phyloP scores from a whole-genome alignment of 352 stramenopile species.

The Globisporangium spinosum region DNA sequence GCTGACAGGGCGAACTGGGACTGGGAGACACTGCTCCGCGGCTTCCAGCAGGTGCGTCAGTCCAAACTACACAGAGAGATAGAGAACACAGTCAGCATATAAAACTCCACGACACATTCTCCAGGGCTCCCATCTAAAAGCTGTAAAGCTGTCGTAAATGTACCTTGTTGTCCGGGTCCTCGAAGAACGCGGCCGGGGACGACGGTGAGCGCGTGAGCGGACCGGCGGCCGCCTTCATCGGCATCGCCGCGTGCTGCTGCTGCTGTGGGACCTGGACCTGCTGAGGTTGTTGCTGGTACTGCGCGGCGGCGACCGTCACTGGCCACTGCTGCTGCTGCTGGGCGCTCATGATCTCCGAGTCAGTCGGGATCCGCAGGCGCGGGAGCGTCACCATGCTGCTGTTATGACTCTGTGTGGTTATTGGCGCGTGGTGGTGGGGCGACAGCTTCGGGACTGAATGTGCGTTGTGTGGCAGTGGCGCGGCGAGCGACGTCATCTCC shows the following conservation, averaged over 20 bases:
- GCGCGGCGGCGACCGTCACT: not conserved
- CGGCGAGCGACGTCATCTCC: not conserved
- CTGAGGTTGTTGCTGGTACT: constrained; percentile 1
- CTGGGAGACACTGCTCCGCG: constrained; percentile 38
- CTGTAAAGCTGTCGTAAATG: too few species aligned
- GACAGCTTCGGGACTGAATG: not conserved
- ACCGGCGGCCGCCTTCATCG: constrained; percentile 10
- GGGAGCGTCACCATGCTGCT: constrained; percentile 13
- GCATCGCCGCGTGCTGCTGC: not conserved
- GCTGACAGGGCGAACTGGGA: constrained; percentile 4
- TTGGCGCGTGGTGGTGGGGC: not conserved
- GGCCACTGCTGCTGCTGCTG: constrained; percentile 3
- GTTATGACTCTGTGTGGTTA: not conserved
- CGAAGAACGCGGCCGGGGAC: constrained; percentile 44
- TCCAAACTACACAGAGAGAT: constrained; percentile 36
- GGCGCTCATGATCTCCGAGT: constrained; percentile 16
- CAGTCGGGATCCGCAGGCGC: constrained; percentile 18
- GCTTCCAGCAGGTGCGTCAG: constrained; percentile 59
- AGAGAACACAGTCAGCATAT: constrained; percentile 17
- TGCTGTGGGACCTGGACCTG: constrained; percentile 8
- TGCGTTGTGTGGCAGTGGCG: not conserved
- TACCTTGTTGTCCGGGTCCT: constrained; percentile 32
- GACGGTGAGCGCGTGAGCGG: constrained; percentile 33
- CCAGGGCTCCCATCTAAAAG: not conserved
- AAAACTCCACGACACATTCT: not conserved